Percentiles rank a stretch among this genome's conserved stretches.
phyloP scores from a whole-genome alignment of 2,329 filamentous ascomycete genomes.

The Cercospora sp. region DNA sequence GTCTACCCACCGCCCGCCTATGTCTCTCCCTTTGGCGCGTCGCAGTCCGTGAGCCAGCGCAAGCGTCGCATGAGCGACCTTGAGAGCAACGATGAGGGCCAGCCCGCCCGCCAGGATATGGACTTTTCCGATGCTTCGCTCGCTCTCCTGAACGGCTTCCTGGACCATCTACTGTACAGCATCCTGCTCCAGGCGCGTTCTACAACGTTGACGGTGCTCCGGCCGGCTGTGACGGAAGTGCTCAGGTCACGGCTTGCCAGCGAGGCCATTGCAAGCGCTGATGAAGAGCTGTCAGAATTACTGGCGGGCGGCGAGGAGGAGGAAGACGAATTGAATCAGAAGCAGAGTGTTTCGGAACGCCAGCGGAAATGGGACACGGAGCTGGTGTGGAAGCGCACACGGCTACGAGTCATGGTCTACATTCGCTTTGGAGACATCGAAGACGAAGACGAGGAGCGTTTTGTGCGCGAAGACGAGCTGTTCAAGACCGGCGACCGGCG shows the following conservation, averaged over 20 bases:
- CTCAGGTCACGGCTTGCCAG: constrained; percentile 85
- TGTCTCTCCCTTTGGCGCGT: constrained; percentile 83
- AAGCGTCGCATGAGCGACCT: constrained; percentile 62
- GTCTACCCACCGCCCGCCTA: constrained; percentile 79
- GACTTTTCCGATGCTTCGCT: constrained; percentile 72
- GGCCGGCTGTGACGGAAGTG: constrained; percentile 80
- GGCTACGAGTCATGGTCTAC: constrained; percentile 96
- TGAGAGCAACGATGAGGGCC: constrained; percentile 60
- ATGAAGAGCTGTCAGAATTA: constrained; percentile 85
- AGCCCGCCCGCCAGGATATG: constrained; percentile 64
- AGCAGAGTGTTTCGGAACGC: constrained; percentile 30
- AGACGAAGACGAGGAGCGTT: constrained; percentile 92
- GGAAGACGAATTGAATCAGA: constrained; percentile 43
- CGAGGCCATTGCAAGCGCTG: constrained; percentile 77
- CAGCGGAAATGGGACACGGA: constrained; percentile 80
- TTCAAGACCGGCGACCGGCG: constrained; percentile 59
- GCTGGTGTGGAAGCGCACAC: constrained; percentile 87
- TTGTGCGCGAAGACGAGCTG: constrained; percentile 77
- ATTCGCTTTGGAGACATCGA: constrained; percentile 95
- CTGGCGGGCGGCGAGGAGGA: constrained; percentile 74
- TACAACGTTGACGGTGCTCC: constrained; percentile 70
- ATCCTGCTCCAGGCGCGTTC: constrained; percentile 79
- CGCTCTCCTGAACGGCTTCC: constrained; percentile 80
- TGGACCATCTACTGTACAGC: constrained; percentile 90
- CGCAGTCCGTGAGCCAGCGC: constrained; percentile 85